These are phyloP conservation scores for Rhamnella rubrinervis DNA, from an alignment of 331 rosid species.

Conservation along the genomic window DNA sequence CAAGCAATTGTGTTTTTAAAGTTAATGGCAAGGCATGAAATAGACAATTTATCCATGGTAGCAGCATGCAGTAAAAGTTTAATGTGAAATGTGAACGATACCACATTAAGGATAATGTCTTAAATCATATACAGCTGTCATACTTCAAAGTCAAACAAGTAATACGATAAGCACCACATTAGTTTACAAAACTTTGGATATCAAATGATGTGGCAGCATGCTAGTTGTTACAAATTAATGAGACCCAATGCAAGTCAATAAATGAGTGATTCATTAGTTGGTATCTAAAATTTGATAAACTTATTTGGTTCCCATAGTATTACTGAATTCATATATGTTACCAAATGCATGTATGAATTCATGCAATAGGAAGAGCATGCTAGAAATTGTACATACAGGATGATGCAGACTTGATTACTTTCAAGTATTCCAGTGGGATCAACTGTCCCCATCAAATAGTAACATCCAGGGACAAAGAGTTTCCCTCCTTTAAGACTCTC, in stretches of 20 bases:
- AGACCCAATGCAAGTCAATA: too few species aligned
- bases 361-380: background rate
- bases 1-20: background rate
- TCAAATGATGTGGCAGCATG: too few species aligned
- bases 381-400: conserved; percentile 55
- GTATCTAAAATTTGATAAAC: too few species aligned
- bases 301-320: background rate
- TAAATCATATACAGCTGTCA: too few species aligned
- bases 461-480: conserved; percentile 51
- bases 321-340: background rate
- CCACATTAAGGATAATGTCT: too few species aligned
- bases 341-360: background rate
- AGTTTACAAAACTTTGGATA: too few species aligned
- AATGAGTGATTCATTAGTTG: too few species aligned
- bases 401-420: conserved; percentile 65
- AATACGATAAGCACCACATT: too few species aligned
- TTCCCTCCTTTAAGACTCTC: conserved; percentile 50
- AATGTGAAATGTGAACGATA: background rate
- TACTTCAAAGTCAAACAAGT: too few species aligned
- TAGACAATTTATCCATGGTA: too few species aligned
- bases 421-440: conserved; percentile 66
- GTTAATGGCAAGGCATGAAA: background rate
- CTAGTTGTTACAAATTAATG: too few species aligned
- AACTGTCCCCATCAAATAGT: conserved; percentile 76
- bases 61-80: background rate